These are phyloP conservation scores for Neoarthrinium moseri DNA, from an alignment of 2,329 filamentous ascomycete genomes.

Conservation along the genomic window DNA sequence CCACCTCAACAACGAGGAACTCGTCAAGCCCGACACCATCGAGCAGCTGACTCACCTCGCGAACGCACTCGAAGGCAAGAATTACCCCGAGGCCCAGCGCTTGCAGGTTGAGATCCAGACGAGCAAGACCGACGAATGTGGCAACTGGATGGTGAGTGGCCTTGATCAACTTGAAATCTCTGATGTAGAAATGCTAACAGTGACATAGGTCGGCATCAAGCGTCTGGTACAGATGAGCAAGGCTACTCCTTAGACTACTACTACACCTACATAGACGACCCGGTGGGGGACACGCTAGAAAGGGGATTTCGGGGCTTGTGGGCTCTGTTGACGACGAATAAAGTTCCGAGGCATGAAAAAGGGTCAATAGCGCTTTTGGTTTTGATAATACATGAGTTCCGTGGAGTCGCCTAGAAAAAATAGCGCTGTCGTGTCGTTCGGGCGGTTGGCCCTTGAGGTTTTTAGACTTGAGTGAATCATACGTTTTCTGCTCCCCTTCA, in stretches of 20 bases:
- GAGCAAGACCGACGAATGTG: constrained; percentile 77
- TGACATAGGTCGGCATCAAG: constrained; percentile 67
- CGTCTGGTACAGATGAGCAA: constrained; percentile 78
- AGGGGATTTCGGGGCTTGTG: too few relatives aligned
- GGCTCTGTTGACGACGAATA: too few relatives aligned
- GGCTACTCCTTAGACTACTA: constrained; percentile 58
- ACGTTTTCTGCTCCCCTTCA: too few relatives aligned
- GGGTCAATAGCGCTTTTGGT: too few relatives aligned
- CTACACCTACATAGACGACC: neutral
- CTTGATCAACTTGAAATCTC: neutral
- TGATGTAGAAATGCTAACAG: constrained; percentile 36
- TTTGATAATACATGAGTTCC: too few relatives aligned
- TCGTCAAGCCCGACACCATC: constrained; percentile 78
- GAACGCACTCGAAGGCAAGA: constrained; percentile 63
- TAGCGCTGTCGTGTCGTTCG: too few relatives aligned
- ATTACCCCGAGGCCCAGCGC: constrained; percentile 66
- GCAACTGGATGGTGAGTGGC: constrained; percentile 78
- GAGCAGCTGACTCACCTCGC: constrained; percentile 64
- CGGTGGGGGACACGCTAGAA: too few relatives aligned
- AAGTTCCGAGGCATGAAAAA: too few relatives aligned
- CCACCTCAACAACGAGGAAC: constrained; percentile 92
- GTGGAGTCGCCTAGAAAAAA: too few relatives aligned
- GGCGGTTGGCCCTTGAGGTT: too few relatives aligned
- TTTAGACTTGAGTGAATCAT: too few relatives aligned
- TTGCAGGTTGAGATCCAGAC: constrained; percentile 75